Evolutionary conservation across 257 asterid genomes (phyloP).

Genomic region (Datura wrightii): DNA sequence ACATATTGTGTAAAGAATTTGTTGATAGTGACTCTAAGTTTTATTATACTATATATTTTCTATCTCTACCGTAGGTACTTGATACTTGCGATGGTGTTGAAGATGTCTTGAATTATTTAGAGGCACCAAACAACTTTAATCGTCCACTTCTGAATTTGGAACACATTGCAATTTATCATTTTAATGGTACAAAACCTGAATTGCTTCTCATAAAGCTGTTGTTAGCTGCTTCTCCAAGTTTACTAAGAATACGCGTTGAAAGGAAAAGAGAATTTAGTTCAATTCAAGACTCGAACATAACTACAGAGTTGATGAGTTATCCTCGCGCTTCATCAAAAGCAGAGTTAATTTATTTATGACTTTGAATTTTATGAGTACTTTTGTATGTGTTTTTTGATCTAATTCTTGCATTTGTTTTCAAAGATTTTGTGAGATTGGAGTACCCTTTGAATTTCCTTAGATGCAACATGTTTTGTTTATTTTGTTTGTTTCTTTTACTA

Average conservation of each 20-base stretch:
- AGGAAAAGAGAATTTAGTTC: not conserved
- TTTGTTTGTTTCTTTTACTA: no score
- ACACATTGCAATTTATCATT: not conserved
- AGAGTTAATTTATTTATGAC: not conserved
- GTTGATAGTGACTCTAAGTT: no score
- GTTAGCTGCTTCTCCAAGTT: not conserved
- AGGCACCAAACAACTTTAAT: not conserved
- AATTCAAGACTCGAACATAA: not conserved
- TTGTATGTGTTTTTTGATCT: no score
- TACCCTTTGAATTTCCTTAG: no score
- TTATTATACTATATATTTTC: not conserved
- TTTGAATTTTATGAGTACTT: no score
- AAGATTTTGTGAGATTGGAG: no score
- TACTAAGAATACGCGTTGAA: not conserved
- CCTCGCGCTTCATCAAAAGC: slow-evolving; percentile 2
- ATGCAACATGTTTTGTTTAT: no score
- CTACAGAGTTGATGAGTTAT: not conserved
- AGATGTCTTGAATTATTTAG: not conserved
- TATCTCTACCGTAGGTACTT: not conserved
- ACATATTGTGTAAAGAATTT: no score
- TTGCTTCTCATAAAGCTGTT: not conserved
- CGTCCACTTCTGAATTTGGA: not conserved
- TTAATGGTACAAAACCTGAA: slow-evolving; percentile 10
- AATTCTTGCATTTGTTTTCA: no score
- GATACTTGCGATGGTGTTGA: not conserved